These are phyloP conservation scores for Plectosphaerella cucumerina DNA, from an alignment of 2,329 filamentous ascomycete genomes.

Conservation along the genomic window DNA sequence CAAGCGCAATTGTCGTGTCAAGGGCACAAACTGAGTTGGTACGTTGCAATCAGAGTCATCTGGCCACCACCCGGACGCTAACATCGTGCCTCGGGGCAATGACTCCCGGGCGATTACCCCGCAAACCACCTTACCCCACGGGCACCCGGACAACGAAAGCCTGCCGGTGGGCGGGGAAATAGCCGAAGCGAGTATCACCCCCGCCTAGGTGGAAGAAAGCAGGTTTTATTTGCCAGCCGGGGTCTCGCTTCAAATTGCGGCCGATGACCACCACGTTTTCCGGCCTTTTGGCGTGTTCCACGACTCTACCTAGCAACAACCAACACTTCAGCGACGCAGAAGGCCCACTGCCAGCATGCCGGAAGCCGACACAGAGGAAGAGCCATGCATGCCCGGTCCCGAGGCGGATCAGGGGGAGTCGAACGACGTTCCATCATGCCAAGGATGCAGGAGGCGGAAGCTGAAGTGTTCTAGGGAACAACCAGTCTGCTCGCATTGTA, in stretches of 20 bases:
- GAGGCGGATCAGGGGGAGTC: constrained; percentile 7
- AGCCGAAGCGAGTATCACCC: too few species aligned
- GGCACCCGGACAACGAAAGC: neutral
- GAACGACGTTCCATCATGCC: constrained; percentile 21
- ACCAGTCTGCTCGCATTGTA: constrained; percentile 26
- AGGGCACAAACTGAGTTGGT: too few species aligned
- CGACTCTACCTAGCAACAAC: too few species aligned
- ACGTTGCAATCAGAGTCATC: too few species aligned
- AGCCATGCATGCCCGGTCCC: neutral
- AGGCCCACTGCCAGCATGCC: too few species aligned
- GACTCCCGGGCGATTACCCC: neutral
- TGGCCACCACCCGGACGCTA: neutral
- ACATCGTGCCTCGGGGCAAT: neutral
- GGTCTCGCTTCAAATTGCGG: neutral
- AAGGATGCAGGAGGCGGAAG: constrained; percentile 27
- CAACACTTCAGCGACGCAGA: too few species aligned
- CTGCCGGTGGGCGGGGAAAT: too few species aligned
- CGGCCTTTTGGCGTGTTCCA: neutral
- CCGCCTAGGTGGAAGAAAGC: neutral
- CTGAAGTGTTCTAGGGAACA: constrained; percentile 28
- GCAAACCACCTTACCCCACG: neutral
- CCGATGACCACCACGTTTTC: neutral
- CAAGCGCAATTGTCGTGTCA: too few species aligned
- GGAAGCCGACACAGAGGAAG: neutral
- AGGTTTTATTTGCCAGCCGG: neutral